A percentile compares a stretch with the other conserved stretches of the same genome.
These are phyloP conservation scores for Globisporangium orthogonon DNA, from an alignment of 352 stramenopile species.

Conservation along the genomic window DNA sequence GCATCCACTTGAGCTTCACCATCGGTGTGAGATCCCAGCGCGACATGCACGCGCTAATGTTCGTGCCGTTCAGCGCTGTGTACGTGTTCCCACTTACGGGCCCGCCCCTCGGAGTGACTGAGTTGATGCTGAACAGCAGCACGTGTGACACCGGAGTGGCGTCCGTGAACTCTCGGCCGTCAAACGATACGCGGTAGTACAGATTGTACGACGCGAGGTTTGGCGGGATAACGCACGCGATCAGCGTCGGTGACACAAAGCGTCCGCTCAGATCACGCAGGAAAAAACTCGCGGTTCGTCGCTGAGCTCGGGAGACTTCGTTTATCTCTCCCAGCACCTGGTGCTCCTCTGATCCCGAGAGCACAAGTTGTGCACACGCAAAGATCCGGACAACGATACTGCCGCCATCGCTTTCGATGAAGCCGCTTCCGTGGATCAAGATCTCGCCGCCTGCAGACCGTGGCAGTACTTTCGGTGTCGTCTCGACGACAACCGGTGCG, in stretches of 20 bases:
- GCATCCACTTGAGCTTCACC: conserved; percentile 54
- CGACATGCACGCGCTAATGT: conserved; percentile 47
- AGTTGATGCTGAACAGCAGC: conserved; percentile 47
- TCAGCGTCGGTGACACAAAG: conserved; percentile 29
- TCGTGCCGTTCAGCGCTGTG: conserved; percentile 45
- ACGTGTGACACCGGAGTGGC: conserved; percentile 26
- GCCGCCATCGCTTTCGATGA: conserved; percentile 27
- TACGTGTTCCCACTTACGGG: conserved; percentile 72
- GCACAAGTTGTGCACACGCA: conserved; percentile 23
- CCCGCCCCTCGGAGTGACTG: conserved; percentile 44
- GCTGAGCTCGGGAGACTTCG: conserved; percentile 16
- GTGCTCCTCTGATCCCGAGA: conserved; percentile 22
- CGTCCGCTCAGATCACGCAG: conserved; percentile 31
- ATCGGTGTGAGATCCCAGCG: conserved; percentile 16
- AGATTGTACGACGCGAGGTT: conserved; percentile 53
- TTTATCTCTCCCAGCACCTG: conserved; percentile 31
- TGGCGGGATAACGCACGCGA: conserved; percentile 36
- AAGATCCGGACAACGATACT: conserved; percentile 43
- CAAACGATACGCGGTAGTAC: conserved; percentile 61
- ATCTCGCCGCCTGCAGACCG: conserved; percentile 51
- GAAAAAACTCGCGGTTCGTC: conserved; percentile 29
- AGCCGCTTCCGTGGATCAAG: conserved; percentile 29
- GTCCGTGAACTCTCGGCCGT: conserved; percentile 40
- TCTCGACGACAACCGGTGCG: conserved; percentile 30
- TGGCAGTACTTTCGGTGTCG: conserved; percentile 40